phyloP scores from a whole-genome alignment of 2,329 filamentous ascomycete genomes.

The Laburnicola sp. region DNA sequence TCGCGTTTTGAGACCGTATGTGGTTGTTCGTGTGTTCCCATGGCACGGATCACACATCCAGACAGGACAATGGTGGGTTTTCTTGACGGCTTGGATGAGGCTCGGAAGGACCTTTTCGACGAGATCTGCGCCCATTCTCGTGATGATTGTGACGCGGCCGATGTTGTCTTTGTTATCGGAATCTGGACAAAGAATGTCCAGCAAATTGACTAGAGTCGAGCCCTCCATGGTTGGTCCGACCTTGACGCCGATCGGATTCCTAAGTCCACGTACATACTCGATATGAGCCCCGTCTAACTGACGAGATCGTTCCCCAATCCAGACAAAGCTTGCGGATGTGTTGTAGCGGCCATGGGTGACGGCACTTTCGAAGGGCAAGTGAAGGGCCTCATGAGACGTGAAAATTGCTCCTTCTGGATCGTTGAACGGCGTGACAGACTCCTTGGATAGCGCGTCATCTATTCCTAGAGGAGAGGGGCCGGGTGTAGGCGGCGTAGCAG shows the following conservation, averaged over 20 bases:
- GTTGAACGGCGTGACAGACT: too few species aligned
- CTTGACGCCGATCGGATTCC: slow-evolving; percentile 21
- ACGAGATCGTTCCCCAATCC: slow-evolving; percentile 22
- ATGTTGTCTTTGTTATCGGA: background rate
- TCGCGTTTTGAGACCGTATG: slow-evolving; percentile 13
- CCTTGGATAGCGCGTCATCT: too few species aligned
- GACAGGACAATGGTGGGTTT: slow-evolving; percentile 2
- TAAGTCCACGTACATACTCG: slow-evolving; percentile 19
- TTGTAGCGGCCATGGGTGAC: slow-evolving; percentile 16
- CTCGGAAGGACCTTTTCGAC: slow-evolving; percentile 8
- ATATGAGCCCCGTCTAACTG: slow-evolving; percentile 19
- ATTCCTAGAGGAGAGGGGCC: background rate
- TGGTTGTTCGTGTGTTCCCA: slow-evolving; percentile 13
- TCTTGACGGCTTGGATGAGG: slow-evolving; percentile 11
- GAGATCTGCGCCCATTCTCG: slow-evolving; percentile 10
- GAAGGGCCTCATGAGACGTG: slow-evolving; percentile 21
- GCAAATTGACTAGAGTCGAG: slow-evolving; percentile 7
- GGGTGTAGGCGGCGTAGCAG: background rate
- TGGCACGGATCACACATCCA: slow-evolving; percentile 19
- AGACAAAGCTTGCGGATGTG: slow-evolving; percentile 17
- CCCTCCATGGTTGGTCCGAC: slow-evolving; percentile 6
- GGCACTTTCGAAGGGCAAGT: slow-evolving; percentile 16
- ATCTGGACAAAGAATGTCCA: slow-evolving; percentile 1
- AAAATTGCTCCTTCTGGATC: slow-evolving; percentile 4
- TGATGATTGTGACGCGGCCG: slow-evolving; percentile 14